Evolutionary conservation across 2,329 filamentous ascomycete genomes (phyloP).

Genomic region (Mycosphaerelloides madeirae): DNA sequence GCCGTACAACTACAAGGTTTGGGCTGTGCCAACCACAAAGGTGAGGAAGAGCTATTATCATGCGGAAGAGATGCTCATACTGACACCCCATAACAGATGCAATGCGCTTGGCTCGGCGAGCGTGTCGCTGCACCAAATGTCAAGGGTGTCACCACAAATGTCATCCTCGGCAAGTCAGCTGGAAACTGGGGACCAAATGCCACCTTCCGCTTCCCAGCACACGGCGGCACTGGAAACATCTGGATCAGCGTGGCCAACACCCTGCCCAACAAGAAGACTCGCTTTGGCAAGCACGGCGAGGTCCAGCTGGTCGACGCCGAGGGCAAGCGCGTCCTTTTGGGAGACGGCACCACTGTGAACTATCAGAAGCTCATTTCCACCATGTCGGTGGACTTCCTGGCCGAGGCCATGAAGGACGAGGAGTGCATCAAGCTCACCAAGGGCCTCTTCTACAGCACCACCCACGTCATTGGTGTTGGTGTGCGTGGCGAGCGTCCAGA

Average conservation of each 20-base stretch:
- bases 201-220: constrained; percentile 95
- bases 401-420: constrained; percentile 80
- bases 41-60: constrained; percentile 46
- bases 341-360: constrained; percentile 79
- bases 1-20: constrained; percentile 99
- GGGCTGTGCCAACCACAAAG: constrained; percentile 96
- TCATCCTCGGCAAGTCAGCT: constrained; percentile 91
- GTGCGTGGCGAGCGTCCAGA: constrained; percentile 87
- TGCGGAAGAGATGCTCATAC: constrained; percentile 8
- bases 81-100: constrained; percentile 64
- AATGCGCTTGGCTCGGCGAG: constrained; percentile 97
- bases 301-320: constrained; percentile 84
- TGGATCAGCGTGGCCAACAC: constrained; percentile 97
- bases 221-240: constrained; percentile 94
- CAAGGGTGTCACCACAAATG: constrained; percentile 89
- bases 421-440: constrained; percentile 80
- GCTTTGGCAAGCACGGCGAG: constrained; percentile 77
- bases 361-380: constrained; percentile 93
- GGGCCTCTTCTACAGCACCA: constrained; percentile 92
- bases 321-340: constrained; percentile 75
- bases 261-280: constrained; percentile 83
- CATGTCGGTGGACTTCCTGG: constrained; percentile 89
- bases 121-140: constrained; percentile 94
- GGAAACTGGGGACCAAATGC: constrained; percentile 98
- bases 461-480: constrained; percentile 94